These are phyloP conservation scores for Eimeria zaria DNA, from an alignment of 169 alveolate genomes.

Conservation along the genomic window DNA sequence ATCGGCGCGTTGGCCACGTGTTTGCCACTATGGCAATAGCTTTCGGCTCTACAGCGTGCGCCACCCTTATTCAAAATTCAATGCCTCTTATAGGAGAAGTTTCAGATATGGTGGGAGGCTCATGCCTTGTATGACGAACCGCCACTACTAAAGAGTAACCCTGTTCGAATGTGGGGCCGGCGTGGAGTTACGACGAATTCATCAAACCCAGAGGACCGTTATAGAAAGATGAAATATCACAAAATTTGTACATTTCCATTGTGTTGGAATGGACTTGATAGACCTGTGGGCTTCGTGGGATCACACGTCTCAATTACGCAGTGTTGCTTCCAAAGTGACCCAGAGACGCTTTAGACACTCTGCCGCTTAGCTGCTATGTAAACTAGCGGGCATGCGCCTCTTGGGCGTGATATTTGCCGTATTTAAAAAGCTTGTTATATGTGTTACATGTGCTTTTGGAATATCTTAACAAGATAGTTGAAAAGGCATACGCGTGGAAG, in stretches of 20 bases:
- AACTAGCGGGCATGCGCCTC: neutral
- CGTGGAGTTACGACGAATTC: neutral
- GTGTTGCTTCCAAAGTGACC: conserved; percentile 27
- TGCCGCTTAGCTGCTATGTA: neutral
- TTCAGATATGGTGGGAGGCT: neutral
- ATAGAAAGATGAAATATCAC: neutral
- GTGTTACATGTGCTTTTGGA: neutral
- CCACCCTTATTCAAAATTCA: neutral
- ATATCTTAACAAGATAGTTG: neutral
- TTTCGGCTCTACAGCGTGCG: neutral
- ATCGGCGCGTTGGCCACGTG: neutral
- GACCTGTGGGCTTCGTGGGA: neutral
- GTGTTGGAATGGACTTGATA: neutral
- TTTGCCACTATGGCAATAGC: neutral
- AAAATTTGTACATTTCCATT: neutral
- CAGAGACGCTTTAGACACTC: neutral
- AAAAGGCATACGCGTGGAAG: conserved; percentile 16
- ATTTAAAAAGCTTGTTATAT: neutral
- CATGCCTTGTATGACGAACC: neutral
- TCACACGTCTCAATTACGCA: neutral
- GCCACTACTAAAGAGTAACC: neutral
- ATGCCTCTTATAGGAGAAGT: neutral
- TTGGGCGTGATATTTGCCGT: neutral
- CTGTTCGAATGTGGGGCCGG: conserved; percentile 48
- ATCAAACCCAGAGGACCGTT: neutral